phyloP scores from a whole-genome alignment of 768 basidiomycete genomes.

The Dacryopinax primogenitus region DNA sequence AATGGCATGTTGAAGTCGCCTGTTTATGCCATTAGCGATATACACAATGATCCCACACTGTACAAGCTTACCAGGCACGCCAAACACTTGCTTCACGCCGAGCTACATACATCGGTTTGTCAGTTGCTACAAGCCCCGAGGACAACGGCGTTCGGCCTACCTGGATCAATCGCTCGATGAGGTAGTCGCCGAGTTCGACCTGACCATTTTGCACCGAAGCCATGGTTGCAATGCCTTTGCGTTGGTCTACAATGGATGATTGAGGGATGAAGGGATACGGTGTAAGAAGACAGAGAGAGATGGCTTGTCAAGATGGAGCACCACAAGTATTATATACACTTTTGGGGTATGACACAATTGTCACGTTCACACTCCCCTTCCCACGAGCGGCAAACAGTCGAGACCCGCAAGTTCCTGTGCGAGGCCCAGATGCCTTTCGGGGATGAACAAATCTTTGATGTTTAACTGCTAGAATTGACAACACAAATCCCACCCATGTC shows the following conservation, averaged over 20 bases:
- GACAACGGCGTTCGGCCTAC: background rate
- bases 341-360: background rate
- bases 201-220: slow-evolving; percentile 12
- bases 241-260: background rate
- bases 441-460: too few relatives aligned
- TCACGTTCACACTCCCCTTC: slow-evolving; percentile 7
- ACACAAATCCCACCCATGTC: too few relatives aligned
- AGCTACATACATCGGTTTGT: slow-evolving; percentile 15
- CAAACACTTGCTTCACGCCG: slow-evolving; percentile 54
- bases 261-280: background rate
- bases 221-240: background rate
- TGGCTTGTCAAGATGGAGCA: background rate
- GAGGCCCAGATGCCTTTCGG: too few relatives aligned
- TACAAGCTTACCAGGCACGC: slow-evolving; percentile 81
- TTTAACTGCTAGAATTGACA: too few relatives aligned
- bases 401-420: too few relatives aligned
- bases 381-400: too few relatives aligned
- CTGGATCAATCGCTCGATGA: slow-evolving; percentile 26
- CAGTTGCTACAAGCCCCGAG: too few relatives aligned
- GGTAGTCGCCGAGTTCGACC: slow-evolving; percentile 25
- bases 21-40: background rate
- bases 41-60: slow-evolving; percentile 32
- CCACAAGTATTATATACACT: background rate
- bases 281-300: background rate
- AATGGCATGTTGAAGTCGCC: background rate